Percentiles rank a stretch among this genome's conserved stretches.
These are phyloP conservation scores for Aristolochia fimbriata DNA, from an alignment of 164 flowering plant genomes.

Conservation along the genomic window DNA sequence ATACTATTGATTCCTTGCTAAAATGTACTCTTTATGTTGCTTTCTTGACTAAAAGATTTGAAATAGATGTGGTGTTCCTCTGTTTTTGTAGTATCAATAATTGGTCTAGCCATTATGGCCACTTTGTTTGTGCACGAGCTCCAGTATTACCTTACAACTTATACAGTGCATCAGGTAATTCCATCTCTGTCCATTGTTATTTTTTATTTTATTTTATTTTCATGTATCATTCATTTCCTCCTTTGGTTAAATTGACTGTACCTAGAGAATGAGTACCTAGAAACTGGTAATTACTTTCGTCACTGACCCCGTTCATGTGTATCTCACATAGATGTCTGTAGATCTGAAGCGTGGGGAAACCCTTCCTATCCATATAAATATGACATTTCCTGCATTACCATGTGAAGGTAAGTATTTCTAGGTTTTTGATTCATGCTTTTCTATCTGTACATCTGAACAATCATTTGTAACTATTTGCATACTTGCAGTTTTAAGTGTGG, in stretches of 20 bases:
- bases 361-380: slow-evolving; percentile 93
- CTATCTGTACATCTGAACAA: background rate
- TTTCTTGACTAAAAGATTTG: too few relatives aligned
- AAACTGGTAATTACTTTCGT: background rate
- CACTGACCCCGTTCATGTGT: background rate
- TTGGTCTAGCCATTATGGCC: slow-evolving; percentile 86
- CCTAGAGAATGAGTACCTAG: background rate
- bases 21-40: too few relatives aligned
- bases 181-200: background rate
- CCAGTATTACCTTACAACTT: slow-evolving; percentile 67
- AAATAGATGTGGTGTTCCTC: background rate
- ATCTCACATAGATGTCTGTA: slow-evolving; percentile 72
- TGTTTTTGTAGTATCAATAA: slow-evolving; percentile 53
- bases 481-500: slow-evolving; percentile 81
- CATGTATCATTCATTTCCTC: background rate
- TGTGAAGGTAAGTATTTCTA: slow-evolving; percentile 65
- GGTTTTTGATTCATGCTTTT: background rate
- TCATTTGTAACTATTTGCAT: background rate
- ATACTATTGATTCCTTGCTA: too few relatives aligned
- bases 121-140: slow-evolving; percentile 88
- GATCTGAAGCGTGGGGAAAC: slow-evolving; percentile 96
- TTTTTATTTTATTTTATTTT: background rate
- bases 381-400: slow-evolving; percentile 93
- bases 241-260: background rate
- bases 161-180: slow-evolving; percentile 83